phyloP scores from a whole-genome alignment of 2,329 filamentous ascomycete species.

The Thermothelomyces thermophilus region DNA sequence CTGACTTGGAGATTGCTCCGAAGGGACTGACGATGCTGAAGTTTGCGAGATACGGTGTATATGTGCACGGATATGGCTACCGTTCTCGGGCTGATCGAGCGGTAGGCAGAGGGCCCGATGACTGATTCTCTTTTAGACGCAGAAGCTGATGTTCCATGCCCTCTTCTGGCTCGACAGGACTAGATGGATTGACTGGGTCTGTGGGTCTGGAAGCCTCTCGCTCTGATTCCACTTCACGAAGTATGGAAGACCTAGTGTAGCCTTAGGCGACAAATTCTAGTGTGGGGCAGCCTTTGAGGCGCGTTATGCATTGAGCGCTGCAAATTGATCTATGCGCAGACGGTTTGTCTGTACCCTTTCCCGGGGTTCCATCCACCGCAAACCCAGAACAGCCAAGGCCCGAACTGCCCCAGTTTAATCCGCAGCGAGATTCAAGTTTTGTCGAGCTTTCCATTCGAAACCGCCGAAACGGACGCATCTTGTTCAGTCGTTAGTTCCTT shows the following conservation, averaged over 20 bases:
- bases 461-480: slow-evolving; percentile 2
- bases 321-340: slow-evolving; percentile 23
- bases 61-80: background rate
- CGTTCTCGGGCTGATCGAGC: background rate
- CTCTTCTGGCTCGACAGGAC: too few species aligned
- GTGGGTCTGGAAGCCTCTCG: background rate
- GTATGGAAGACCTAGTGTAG: too few species aligned
- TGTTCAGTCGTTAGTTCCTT: slow-evolving; percentile 1
- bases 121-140: too few species aligned
- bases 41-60: background rate
- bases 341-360: background rate
- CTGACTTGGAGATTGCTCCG: background rate
- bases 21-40: too few species aligned
- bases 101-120: too few species aligned
- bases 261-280: slow-evolving; percentile 1
- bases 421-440: slow-evolving; percentile 16
- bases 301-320: slow-evolving; percentile 19
- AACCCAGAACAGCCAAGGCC: slow-evolving; percentile 19
- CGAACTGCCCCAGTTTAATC: slow-evolving; percentile 19
- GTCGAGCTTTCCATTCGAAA: slow-evolving; percentile 17
- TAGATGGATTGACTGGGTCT: too few species aligned
- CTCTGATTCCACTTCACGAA: too few species aligned
- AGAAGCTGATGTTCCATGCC: too few species aligned
- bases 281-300: slow-evolving; percentile 3
- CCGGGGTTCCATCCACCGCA: slow-evolving; percentile 10